Conservation (phyloP, 106 monocot species). For the Vanilla planifolia region DNA sequence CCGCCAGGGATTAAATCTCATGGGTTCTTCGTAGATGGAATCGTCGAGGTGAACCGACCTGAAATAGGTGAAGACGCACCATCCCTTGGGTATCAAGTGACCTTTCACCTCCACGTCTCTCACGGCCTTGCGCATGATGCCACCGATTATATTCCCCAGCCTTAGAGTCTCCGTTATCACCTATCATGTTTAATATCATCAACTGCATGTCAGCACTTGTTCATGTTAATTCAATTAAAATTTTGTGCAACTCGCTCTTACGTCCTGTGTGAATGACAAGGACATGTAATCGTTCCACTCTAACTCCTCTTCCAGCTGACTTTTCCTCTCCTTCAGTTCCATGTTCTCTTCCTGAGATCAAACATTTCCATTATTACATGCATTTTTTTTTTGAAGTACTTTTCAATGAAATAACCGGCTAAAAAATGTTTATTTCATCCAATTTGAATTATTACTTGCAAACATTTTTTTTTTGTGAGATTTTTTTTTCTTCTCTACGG, state of each 20-base stretch:
- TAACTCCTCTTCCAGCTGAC: constrained; percentile 24
- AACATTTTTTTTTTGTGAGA: too few species aligned
- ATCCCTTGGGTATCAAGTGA: constrained; percentile 82
- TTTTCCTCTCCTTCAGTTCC: constrained; percentile 42
- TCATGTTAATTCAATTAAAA: neutral
- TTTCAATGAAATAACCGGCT: too few species aligned
- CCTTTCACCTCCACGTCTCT: constrained; percentile 76
- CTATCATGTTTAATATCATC: constrained; percentile 15
- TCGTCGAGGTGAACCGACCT: constrained; percentile 85
- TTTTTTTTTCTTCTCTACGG: too few species aligned
- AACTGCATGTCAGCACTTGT: neutral
- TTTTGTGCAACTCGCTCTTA: constrained; percentile 12
- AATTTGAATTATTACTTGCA: too few species aligned
- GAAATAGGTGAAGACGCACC: constrained; percentile 89
- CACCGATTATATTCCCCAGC: constrained; percentile 82
- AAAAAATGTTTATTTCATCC: too few species aligned
- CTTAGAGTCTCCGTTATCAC: constrained; percentile 78
- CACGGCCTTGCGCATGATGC: constrained; percentile 77
- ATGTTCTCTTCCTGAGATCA: constrained; percentile 73
- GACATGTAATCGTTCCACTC: constrained; percentile 80
- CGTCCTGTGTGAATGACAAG: constrained; percentile 81
- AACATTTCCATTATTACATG: too few species aligned
- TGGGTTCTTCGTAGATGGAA: constrained; percentile 47
- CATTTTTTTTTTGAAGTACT: too few species aligned
- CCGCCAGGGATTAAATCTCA: constrained; percentile 87